phyloP scores from a whole-genome alignment of 331 rosid genomes.

The Malus hybrid region DNA sequence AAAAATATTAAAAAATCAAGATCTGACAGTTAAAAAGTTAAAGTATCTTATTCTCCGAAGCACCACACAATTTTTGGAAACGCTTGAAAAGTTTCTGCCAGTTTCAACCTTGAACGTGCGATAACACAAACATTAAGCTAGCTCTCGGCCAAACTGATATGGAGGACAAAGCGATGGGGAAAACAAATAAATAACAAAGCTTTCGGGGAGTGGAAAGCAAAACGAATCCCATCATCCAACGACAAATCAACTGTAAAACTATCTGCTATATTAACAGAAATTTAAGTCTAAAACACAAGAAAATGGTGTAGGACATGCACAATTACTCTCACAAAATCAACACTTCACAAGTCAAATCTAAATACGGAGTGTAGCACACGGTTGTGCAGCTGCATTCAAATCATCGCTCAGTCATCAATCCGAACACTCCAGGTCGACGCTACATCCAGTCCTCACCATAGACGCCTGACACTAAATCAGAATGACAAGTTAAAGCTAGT shows the following conservation, averaged over 20 bases:
- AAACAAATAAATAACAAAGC: neutral
- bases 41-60: too few relatives aligned
- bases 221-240: neutral
- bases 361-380: neutral
- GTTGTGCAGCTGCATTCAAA: neutral
- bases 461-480: slow-evolving; percentile 12
- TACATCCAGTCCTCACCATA: neutral
- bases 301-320: neutral
- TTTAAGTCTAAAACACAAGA: neutral
- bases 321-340: neutral
- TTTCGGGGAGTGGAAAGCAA: neutral
- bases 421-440: neutral
- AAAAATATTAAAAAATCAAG: too few relatives aligned
- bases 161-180: neutral
- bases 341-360: neutral
- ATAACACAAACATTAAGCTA: neutral
- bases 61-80: too few relatives aligned
- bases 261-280: neutral
- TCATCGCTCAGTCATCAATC: neutral
- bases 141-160: neutral
- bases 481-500: neutral
- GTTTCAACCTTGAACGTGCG: neutral
- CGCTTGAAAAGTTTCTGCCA: too few relatives aligned
- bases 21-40: too few relatives aligned
- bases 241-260: neutral